A percentile compares a stretch with the other conserved stretches of the same genome.
These are phyloP conservation scores for Hyphopichia homilentoma DNA, from an alignment of 805 yeast genomes.

Conservation along the genomic window DNA sequence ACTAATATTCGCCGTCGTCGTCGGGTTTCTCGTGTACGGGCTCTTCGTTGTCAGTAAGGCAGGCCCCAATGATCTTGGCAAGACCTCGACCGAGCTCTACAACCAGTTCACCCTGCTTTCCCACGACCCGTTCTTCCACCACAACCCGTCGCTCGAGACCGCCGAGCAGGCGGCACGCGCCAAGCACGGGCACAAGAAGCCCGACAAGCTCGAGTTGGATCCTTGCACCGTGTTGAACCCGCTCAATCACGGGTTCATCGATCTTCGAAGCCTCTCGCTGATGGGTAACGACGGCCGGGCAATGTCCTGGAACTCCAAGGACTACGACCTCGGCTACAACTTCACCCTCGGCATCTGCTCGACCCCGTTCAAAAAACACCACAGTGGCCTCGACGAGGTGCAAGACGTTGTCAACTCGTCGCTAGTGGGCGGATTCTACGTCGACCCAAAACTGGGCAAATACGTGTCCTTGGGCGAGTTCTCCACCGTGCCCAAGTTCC, in stretches of 20 bases:
- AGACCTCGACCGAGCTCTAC: too few species aligned
- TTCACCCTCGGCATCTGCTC: slow-evolving; percentile 54
- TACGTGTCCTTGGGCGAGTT: slow-evolving; percentile 52
- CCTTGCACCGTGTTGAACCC: slow-evolving; percentile 40
- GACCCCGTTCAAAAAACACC: slow-evolving; percentile 41
- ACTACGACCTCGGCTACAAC: slow-evolving; percentile 66
- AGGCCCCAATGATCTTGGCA: too few species aligned
- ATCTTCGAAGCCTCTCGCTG: slow-evolving; percentile 48
- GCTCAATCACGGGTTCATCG: slow-evolving; percentile 45
- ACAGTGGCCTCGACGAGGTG: slow-evolving; percentile 34
- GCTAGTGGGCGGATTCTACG: slow-evolving; percentile 39
- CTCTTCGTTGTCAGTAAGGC: too few species aligned
- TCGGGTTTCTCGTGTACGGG: too few species aligned
- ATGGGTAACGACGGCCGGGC: slow-evolving; percentile 44
- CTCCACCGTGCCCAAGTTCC: slow-evolving; percentile 56
- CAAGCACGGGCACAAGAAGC: too few species aligned
- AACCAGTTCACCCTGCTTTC: too few species aligned
- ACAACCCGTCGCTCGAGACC: too few species aligned
- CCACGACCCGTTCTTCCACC: too few species aligned
- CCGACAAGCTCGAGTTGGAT: slow-evolving; percentile 15
- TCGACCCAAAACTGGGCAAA: slow-evolving; percentile 31
- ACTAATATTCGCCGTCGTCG: too few species aligned
- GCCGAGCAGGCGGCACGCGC: too few species aligned
- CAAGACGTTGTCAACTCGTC: slow-evolving; percentile 40
- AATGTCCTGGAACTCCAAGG: slow-evolving; percentile 63